Evolutionary conservation across 2,329 filamentous ascomycete genomes (phyloP).

Genomic region (Cordyceps cateniannulata): DNA sequence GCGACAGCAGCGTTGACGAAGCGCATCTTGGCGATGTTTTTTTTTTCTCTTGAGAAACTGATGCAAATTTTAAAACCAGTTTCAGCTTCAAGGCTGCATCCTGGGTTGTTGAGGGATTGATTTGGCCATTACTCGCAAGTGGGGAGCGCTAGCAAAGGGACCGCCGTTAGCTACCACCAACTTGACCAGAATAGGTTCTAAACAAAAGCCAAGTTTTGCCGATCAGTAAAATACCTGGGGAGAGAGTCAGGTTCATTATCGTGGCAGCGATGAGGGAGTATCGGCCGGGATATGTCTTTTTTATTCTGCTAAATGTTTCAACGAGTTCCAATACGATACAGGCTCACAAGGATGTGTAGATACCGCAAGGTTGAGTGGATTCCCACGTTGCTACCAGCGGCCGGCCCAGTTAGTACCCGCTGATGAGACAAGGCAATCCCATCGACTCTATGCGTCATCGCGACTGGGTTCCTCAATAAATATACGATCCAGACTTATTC

Average conservation of each 20-base stretch:
- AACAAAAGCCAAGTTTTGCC: background rate
- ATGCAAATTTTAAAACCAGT: background rate
- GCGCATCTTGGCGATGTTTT: background rate
- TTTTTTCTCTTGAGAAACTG: background rate
- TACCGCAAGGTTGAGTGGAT: too few species aligned
- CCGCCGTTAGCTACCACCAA: background rate
- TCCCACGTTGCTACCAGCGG: background rate
- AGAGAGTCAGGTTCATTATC: background rate
- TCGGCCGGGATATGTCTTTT: too few species aligned
- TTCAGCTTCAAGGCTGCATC: background rate
- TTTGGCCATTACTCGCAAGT: slow-evolving; percentile 4
- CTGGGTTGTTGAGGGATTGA: background rate
- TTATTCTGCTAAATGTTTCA: too few species aligned
- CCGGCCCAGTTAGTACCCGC: background rate
- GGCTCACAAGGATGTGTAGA: too few species aligned
- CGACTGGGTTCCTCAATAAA: background rate
- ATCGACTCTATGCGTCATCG: background rate
- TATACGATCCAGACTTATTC: background rate
- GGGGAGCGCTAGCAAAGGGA: slow-evolving; percentile 7
- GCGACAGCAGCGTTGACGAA: background rate
- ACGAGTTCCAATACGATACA: too few species aligned
- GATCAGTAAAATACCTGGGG: background rate
- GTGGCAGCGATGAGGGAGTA: too few species aligned
- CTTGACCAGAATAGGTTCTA: too few species aligned
- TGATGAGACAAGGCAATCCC: background rate